Evolutionary conservation across 208 protist species (phyloP), one percentile per base, ranked within the genome.

Genomic region (Kentomonas sorsogonicus): DNA sequence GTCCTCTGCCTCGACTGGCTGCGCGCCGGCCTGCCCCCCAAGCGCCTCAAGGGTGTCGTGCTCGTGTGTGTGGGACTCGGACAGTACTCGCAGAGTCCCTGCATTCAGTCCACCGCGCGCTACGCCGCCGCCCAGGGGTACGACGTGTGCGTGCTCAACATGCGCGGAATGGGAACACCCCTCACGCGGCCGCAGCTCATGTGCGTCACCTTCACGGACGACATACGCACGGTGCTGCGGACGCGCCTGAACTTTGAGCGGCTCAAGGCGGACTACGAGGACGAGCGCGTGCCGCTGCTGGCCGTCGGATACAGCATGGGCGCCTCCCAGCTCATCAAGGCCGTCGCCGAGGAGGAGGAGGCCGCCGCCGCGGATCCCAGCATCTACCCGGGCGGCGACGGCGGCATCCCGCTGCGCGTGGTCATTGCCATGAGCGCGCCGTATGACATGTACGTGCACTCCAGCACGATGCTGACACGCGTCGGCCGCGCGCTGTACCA

Each of bases 1-100:
- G 74, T 66, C 40, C 70, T 87, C 39, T 86, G 77, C 33, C 66
- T 86, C 11, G 83, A 88, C 60, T 88, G 56, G 66, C 63, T 79
- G 7, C 20, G 47, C 13, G 69, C 69, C 22, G 54, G 55, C 11
- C 25, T 29, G 15, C 18, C 52, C 41, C 15, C 20, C 6, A 39
- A 0, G 0, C 33, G 20, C 9, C 36, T 36, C 2, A 63, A 67
- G 56, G 79, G 71, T 6, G 48, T 88, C n/a, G 50, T 82, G 0
- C 46, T 87, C 6, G 41, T 86, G 13, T 51, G 88, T 1, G 71
- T 79, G 22, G 84, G 79, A 4, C 23, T 79, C 20, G 72, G 51
- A 18, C 72, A 77, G 41, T 75, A 71, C 50, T 36, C 58, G 23
- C 80, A 79, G 59, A 75, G 72, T 0, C 34, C 54, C 29, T 84